Conservation (phyloP, 2,329 filamentous ascomycete genomes). For the Aspergillus texensis region DNA sequence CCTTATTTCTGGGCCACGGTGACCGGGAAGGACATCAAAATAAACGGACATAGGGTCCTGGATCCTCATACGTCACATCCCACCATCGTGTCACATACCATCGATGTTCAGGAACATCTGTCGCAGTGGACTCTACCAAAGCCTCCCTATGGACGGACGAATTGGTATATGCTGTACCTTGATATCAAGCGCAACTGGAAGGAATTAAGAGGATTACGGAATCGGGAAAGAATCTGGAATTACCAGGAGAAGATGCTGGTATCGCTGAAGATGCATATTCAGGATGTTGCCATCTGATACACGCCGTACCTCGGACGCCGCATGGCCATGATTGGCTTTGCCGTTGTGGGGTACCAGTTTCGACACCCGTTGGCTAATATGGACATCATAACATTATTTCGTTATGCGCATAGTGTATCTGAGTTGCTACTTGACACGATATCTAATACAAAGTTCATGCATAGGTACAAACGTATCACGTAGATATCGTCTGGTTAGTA, state of each 20-base stretch:
- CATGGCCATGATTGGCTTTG: rapidly evolving
- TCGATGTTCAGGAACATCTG: not conserved
- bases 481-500: not conserved
- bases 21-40: not conserved
- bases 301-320: too few species aligned
- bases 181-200: not conserved
- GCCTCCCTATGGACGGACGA: not conserved
- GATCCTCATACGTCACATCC: not conserved
- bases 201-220: not conserved
- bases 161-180: not conserved
- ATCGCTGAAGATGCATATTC: not conserved
- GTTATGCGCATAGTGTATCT: not conserved
- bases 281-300: too few species aligned
- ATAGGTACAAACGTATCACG: not conserved
- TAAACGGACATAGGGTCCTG: not conserved
- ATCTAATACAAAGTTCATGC: not conserved
- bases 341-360: too few species aligned
- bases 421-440: not conserved
- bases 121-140: not conserved
- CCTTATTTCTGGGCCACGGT: not conserved
- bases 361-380: not conserved
- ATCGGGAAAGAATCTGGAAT: not conserved
- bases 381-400: not conserved
- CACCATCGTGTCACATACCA: not conserved
- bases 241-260: not conserved